Conservation (phyloP, 345 rosid species). For the Pelargonium nanum region DNA sequence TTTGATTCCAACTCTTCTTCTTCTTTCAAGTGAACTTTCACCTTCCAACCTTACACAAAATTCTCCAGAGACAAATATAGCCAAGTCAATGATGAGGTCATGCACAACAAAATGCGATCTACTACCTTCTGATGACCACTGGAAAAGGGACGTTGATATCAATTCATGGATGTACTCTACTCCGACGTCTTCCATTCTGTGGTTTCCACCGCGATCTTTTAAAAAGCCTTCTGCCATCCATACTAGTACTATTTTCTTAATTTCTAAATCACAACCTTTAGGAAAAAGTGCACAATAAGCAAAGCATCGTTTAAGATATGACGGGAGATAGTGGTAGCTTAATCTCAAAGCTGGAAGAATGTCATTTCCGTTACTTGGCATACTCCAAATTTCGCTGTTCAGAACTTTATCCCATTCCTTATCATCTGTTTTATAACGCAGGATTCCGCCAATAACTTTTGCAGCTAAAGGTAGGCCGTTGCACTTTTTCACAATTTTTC, state of each 20-base stretch:
- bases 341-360: conserved; percentile 11
- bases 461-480: conserved; percentile 19
- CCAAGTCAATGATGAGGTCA: conserved; percentile 4
- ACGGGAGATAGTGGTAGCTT: conserved; percentile 21
- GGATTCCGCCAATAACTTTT: conserved; percentile 6
- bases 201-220: too few species aligned
- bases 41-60: too few species aligned
- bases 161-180: background rate
- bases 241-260: conserved; percentile 4
- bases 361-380: background rate
- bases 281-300: conserved; percentile 20
- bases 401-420: conserved; percentile 12
- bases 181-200: background rate
- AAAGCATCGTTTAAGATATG: conserved; percentile 15
- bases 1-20: too few species aligned
- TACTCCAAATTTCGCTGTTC: conserved; percentile 13
- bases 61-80: too few species aligned
- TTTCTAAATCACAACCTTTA: conserved; percentile 8
- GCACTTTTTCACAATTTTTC: conserved; percentile 15
- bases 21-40: too few species aligned
- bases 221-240: conserved; percentile 21
- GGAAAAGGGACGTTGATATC: conserved; percentile 3
- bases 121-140: background rate
- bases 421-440: background rate
- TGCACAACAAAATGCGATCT: background rate